Evolutionary conservation across 2,329 filamentous ascomycete species (phyloP), one percentile per base, ranked within the genome.

Genomic region (Apiospora aurea): DNA sequence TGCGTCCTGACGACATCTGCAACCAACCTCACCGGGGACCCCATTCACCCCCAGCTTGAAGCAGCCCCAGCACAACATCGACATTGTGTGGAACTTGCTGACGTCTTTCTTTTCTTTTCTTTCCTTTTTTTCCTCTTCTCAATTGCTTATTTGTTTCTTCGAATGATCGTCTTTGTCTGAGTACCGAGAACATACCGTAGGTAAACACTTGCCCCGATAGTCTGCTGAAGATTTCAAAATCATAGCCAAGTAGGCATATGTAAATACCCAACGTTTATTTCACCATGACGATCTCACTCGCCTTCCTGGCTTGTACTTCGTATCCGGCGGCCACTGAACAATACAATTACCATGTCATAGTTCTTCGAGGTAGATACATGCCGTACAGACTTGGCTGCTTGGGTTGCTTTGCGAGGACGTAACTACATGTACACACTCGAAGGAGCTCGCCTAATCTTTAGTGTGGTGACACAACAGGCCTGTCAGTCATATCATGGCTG

Each of bases 391-490:
- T 38, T n/a, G 34, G 57, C 10, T 18, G 21, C 34, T 41, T 24
- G n/a, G 57, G 34, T 10, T 18, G 21, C 34, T 41, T 24, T 41
- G 57, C 34, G 10, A 61, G 21, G 53, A 49, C 21, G 21, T 49
- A n/a, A 49, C 46, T 53, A 26, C 26, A 29, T 3, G 4, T 57
- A 41, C 21, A 34, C 34, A 34, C 51, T 21, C 34, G 34, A n/a
- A 64, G 57, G 29, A 64, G 34, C 11, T 64, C 57, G 57, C 57
- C 57, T 64, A 64, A 64, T 64, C 29, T n/a, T n/a, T 64, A 41
- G 57, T 64, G 34, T 38, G 57, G 34, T 64, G 34, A 64, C 57
- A 64, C 57, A 29, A 29, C 57, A 64, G 57, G 57, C 34, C 57
- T 64, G 57, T 64, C 34, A 64, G 57, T 64, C 57, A 64, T 61